A percentile compares a stretch with the other conserved stretches of the same genome.
These are phyloP conservation scores for Chlorella vulgaris DNA, from an alignment of 139 green algal genomes.

Conservation along the genomic window DNA sequence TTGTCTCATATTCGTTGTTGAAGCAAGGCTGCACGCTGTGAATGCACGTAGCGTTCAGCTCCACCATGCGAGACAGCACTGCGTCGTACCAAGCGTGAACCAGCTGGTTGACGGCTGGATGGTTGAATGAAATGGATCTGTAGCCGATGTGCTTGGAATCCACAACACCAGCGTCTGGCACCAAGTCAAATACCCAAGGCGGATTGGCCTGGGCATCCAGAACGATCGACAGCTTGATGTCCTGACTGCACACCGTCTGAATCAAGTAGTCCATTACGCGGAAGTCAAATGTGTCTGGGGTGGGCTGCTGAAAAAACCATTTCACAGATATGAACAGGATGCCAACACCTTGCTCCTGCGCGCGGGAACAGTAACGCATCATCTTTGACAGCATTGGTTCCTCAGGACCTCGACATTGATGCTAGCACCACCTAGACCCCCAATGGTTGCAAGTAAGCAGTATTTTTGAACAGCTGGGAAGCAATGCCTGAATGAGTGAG, in stretches of 20 bases:
- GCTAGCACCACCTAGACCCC: no score
- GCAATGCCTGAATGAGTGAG: no score
- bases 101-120: not conserved
- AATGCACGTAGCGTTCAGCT: not conserved
- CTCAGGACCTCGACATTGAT: not conserved
- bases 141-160: not conserved
- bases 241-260: not conserved
- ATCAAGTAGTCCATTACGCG: not conserved
- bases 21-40: not conserved
- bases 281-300: not conserved
- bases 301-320: constrained; percentile 3
- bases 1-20: constrained; percentile 3
- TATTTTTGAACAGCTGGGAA: no score
- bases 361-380: not conserved
- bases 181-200: not conserved
- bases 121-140: not conserved
- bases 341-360: not conserved
- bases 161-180: not conserved
- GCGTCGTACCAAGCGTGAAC: not conserved
- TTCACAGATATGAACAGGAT: not conserved
- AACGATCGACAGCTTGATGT: not conserved
- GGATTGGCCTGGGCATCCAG: not conserved
- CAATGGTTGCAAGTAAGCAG: no score
- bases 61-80: not conserved
- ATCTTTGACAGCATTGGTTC: not conserved